Evolutionary conservation across 1,139 yeast genomes (phyloP), one percentile per base, ranked within the genome.

Genomic region (Hanseniaspora uvarum): DNA sequence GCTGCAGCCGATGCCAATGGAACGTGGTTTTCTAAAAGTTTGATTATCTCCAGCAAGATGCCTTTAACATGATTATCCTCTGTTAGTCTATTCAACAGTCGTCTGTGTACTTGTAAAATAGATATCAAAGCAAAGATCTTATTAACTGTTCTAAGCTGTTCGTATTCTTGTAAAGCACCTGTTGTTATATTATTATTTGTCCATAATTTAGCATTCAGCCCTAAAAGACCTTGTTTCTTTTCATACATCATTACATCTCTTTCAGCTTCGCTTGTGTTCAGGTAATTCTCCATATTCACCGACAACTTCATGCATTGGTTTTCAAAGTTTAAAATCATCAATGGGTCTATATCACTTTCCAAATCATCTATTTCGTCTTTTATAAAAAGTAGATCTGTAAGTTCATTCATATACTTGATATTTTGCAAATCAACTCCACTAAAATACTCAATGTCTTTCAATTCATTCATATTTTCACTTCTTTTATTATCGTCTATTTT

Each of bases 361-460:
- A 19, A 14, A 5, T 23, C 37, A n/a, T 47, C 36, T 16, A 31
- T 31, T 76, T 64, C n/a, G 75, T 63, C 59, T 14, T 58, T 51
- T 1, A 60, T 65, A 43, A 76, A 67, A 14, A 79, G 74, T 7
- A 80, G 63, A 40, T 68, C 62, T 1, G 75, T 72, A 4, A 78
- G 68, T 36, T 73, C 70, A 12, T 79, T 72, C 58, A 77, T 75
- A 36, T 72, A 69, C 0, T 81, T 77, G 18, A 81, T 66, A 51
- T 79, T 71, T 55, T 70, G 71, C 10, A 77, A 68, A 58, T 81
- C 83, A 63, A 81, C 79, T 1, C 87, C 86, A 52, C 76, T 65
- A 54, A 80, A 68, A 58, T 74, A 77, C 63, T 80, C 86, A 53
- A 81, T 77, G 56, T 76, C 78, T 33, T 71, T 56, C 30, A 66